Evolutionary conservation across 441 rosid species (phyloP).

Genomic region (Erodium trifolium): DNA sequence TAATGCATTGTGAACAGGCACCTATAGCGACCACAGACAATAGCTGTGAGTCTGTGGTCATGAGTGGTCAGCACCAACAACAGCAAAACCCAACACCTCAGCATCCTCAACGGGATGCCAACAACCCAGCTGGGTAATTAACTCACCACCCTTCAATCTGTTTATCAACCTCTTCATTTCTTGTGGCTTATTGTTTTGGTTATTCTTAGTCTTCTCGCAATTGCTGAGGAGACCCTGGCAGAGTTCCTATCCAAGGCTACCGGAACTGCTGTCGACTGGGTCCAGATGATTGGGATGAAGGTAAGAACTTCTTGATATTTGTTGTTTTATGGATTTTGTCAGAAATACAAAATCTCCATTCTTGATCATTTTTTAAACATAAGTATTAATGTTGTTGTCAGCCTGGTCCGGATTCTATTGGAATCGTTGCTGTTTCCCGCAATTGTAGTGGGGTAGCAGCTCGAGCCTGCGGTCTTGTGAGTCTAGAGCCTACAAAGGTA

Average conservation of each 20-base stretch:
- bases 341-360: too few species aligned
- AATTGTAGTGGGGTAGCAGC: conserved; percentile 99
- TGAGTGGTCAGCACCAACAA: conserved; percentile 9
- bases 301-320: conserved; percentile 21
- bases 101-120: conserved; percentile 82
- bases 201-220: conserved; percentile 74
- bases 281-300: conserved; percentile 99
- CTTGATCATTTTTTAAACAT: not conserved
- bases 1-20: conserved; percentile 38
- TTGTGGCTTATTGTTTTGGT: not conserved
- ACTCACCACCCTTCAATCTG: not conserved
- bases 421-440: conserved; percentile 97
- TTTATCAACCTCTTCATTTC: not conserved
- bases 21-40: conserved; percentile 53
- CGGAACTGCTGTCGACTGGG: conserved; percentile 99
- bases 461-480: conserved; percentile 98
- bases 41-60: conserved; percentile 82
- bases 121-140: conserved; percentile 91
- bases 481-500: conserved; percentile 95
- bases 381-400: conserved; percentile 21
- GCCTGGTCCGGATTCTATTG: conserved; percentile 99
- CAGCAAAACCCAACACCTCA: conserved; percentile 53
- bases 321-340: too few species aligned
- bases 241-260: conserved; percentile 46
- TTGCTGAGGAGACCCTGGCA: conserved; percentile 94